Evolutionary conservation across 768 basidiomycete genomes (phyloP).

Genomic region (Agrocybe chaxingu): DNA sequence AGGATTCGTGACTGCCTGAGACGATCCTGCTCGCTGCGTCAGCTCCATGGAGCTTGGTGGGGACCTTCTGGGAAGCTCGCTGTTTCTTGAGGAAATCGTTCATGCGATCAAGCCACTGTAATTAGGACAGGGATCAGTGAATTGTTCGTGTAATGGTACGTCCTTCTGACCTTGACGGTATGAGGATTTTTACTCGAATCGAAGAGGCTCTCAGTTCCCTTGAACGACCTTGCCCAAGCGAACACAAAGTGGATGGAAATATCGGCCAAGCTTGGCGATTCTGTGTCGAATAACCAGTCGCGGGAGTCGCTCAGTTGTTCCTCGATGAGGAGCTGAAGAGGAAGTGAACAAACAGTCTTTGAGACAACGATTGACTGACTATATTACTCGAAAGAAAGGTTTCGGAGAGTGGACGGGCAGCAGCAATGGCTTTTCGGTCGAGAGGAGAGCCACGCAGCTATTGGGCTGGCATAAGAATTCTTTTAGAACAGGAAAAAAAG

Average conservation of each 20-base stretch:
- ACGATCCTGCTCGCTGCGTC: conserved; percentile 42
- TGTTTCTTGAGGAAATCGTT: conserved; percentile 29
- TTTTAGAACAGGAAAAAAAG: not conserved
- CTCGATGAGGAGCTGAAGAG: conserved; percentile 27
- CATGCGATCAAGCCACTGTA: conserved; percentile 47
- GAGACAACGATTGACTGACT: conserved; percentile 24
- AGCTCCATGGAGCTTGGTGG: conserved; percentile 30
- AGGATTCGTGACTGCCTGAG: conserved; percentile 33
- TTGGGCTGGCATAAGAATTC: not conserved
- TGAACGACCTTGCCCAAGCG: conserved; percentile 40
- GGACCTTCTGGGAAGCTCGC: conserved; percentile 21
- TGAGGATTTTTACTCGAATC: conserved; percentile 35
- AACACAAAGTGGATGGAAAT: conserved; percentile 48
- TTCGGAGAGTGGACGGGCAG: conserved; percentile 25
- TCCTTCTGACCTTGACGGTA: conserved; percentile 33
- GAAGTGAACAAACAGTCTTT: not conserved
- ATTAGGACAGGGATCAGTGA: too few species aligned
- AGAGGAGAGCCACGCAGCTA: conserved; percentile 35
- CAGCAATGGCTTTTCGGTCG: conserved; percentile 32
- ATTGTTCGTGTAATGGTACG: not conserved
- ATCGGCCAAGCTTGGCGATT: conserved; percentile 48
- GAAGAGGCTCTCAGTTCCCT: conserved; percentile 31
- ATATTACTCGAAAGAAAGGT: conserved; percentile 45
- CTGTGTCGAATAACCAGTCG: conserved; percentile 57
- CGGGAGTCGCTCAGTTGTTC: conserved; percentile 49